Percentiles rank a stretch among this genome's conserved stretches.
phyloP scores from a whole-genome alignment of 208 protist species.

The Balamuthia mandrillaris region DNA sequence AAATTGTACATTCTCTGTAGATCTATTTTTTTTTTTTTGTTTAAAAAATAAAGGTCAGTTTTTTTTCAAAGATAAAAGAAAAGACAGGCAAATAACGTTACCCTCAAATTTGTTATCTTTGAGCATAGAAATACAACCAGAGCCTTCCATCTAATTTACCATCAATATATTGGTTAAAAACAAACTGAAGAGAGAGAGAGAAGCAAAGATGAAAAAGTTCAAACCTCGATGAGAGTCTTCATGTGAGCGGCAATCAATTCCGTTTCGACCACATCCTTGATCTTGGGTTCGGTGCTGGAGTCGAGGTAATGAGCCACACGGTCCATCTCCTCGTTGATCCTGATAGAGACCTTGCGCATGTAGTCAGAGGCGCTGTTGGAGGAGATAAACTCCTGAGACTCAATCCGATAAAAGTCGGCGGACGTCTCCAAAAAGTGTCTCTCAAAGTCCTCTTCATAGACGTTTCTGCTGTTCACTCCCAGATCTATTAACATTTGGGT shows the following conservation, averaged over 20 bases:
- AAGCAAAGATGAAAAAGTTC: no score
- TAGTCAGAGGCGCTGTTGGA: conserved; percentile 66
- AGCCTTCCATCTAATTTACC: conserved; percentile 65
- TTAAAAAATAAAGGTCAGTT: no score
- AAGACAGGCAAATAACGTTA: no score
- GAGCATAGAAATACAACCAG: conserved; percentile 66
- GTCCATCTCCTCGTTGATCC: conserved; percentile 70
- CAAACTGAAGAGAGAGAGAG: no score
- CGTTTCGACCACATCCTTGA: conserved; percentile 64
- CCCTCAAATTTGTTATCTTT: conserved; percentile 65
- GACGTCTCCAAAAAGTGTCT: conserved; percentile 60
- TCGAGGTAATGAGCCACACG: conserved; percentile 73
- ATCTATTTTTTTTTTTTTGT: no score
- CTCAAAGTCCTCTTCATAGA: conserved; percentile 74
- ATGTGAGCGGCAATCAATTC: conserved; percentile 73
- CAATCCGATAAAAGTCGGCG: conserved; percentile 60
- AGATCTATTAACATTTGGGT: conserved; percentile 67
- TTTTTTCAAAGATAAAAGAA: no score
- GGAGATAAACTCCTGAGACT: conserved; percentile 64
- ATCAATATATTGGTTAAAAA: not conserved
- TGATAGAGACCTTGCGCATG: conserved; percentile 63
- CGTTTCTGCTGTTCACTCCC: conserved; percentile 46
- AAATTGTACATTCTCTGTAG: conserved; percentile 71
- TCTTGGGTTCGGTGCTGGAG: conserved; percentile 51
- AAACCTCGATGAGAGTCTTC: conserved; percentile 63